These are phyloP conservation scores for Cairneyella variabilis DNA, from an alignment of 495 filamentous ascomycete species.

Conservation along the genomic window DNA sequence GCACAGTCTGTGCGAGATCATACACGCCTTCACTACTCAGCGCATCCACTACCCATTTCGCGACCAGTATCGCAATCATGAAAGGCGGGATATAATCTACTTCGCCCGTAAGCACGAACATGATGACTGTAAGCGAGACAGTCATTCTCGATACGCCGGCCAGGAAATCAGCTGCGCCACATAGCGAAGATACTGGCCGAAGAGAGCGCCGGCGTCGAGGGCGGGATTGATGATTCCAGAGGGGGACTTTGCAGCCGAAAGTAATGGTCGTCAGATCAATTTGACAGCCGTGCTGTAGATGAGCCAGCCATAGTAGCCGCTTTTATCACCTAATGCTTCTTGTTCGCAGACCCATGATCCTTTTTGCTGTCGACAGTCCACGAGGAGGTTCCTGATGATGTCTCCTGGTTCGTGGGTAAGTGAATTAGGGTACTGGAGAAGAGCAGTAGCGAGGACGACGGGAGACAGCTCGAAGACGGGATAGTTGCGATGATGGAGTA, in stretches of 20 bases:
- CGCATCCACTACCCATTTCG: conserved; percentile 56
- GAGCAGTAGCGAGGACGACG: conserved; percentile 45
- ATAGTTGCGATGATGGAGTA: conserved; percentile 45
- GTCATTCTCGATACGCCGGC: conserved; percentile 58
- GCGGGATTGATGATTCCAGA: conserved; percentile 58
- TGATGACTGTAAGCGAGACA: conserved; percentile 53
- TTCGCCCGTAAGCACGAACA: conserved; percentile 51
- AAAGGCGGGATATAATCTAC: conserved; percentile 49
- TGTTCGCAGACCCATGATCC: conserved; percentile 46
- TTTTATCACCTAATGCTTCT: conserved; percentile 32
- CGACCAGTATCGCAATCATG: conserved; percentile 56
- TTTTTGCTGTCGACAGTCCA: conserved; percentile 41
- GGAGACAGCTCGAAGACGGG: conserved; percentile 51
- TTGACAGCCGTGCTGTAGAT: conserved; percentile 49
- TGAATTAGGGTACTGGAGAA: conserved; percentile 54
- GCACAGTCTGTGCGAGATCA: conserved; percentile 51
- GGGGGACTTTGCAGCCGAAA: conserved; percentile 54
- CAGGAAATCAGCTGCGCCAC: conserved; percentile 57
- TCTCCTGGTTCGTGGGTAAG: conserved; percentile 50
- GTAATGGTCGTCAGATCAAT: conserved; percentile 52
- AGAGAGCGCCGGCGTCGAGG: conserved; percentile 52
- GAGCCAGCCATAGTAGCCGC: conserved; percentile 44
- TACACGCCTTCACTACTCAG: conserved; percentile 49
- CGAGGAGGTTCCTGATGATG: conserved; percentile 47
- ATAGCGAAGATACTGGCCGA: conserved; percentile 56